Evolutionary conservation across 768 basidiomycete species (phyloP), one percentile per base, ranked within the genome.

Genomic region (Hydnum rufescens): DNA sequence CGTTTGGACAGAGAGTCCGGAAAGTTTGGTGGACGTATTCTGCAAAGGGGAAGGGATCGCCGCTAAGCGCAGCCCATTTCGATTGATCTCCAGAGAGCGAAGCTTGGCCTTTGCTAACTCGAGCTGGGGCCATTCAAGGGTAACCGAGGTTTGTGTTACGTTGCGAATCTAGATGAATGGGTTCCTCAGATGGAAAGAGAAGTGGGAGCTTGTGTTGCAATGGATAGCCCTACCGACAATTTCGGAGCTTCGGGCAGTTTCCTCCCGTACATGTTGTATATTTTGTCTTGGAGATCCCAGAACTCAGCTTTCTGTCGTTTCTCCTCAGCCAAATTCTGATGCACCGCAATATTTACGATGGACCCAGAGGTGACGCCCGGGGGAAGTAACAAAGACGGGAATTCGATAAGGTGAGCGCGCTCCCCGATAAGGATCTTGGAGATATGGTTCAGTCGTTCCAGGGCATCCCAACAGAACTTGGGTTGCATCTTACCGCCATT

Each of bases 261-360:
- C 4, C 69, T 65, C 4, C 93, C 88, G 64, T 78, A 96, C 34
- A 74, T 74, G 8, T 77, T 66, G 31, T 88, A 60, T 48, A 99
- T 95, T 22, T 79, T 72, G 31, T 76, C 68, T 65, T 97, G 95
- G 36, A 99, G 70, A 2, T 72, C 65, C 82, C 79, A 82, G 64
- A 99, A 97, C 34, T 85, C 80, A 3, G 69, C 64, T 54, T 88
- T 80, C 55, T 88, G 76, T 56, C 77, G 74, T 58, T 79, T 75
- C 64, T 99, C 95, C 60, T 93, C 90, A 0, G 70, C 62, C 30
- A 76, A 65, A 62, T 99, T 95, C 57, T 89, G 82, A 61, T 86
- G 76, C 13, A 97, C 92, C 2, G 90, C 79, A 64, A 97, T 97
- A 63, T 89, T 95, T 59, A 99, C 87, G 58, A 99, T 96, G 19